A percentile compares a stretch with the other conserved stretches of the same genome.
Evolutionary conservation across 352 stramenopile genomes (phyloP).

Genomic region (Stramenopiles sp.): DNA sequence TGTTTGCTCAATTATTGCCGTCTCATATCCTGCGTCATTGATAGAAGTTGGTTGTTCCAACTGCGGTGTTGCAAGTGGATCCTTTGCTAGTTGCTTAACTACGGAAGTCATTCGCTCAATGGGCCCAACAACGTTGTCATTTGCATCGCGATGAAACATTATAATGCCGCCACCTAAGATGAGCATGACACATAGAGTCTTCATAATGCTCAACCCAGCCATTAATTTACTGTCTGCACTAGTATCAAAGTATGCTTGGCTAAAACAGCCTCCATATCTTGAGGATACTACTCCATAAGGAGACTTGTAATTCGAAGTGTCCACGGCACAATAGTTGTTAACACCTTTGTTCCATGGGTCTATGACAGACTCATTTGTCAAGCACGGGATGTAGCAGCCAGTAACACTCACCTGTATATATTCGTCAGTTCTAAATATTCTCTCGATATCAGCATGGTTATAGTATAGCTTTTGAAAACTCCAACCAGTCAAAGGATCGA

Average conservation of each 20-base stretch:
- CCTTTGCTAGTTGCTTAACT: slow-evolving; percentile 41
- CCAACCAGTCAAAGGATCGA: neutral
- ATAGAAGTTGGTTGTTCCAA: slow-evolving; percentile 42
- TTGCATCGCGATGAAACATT: slow-evolving; percentile 73
- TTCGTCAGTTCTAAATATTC: neutral
- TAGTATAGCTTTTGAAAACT: neutral
- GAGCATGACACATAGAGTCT: slow-evolving; percentile 66
- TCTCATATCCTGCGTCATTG: slow-evolving; percentile 56
- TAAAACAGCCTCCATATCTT: slow-evolving; percentile 36
- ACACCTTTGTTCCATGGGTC: slow-evolving; percentile 35
- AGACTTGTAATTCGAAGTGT: slow-evolving; percentile 43
- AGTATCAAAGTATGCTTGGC: slow-evolving; percentile 45
- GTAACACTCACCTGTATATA: neutral
- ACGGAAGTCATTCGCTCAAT: slow-evolving; percentile 85
- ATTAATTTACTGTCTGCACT: slow-evolving; percentile 27
- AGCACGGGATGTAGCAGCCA: slow-evolving; percentile 21
- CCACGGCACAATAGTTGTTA: slow-evolving; percentile 37
- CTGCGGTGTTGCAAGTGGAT: slow-evolving; percentile 43
- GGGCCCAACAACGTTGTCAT: slow-evolving; percentile 78
- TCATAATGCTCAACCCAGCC: slow-evolving; percentile 47
- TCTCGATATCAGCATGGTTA: neutral
- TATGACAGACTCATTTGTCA: slow-evolving; percentile 26
- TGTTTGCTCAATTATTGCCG: slow-evolving; percentile 79
- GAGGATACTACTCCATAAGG: slow-evolving; percentile 31
- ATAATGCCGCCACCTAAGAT: slow-evolving; percentile 66